phyloP scores from a whole-genome alignment of 108 stramenopile species.

The Chaetoceros muelleri region DNA sequence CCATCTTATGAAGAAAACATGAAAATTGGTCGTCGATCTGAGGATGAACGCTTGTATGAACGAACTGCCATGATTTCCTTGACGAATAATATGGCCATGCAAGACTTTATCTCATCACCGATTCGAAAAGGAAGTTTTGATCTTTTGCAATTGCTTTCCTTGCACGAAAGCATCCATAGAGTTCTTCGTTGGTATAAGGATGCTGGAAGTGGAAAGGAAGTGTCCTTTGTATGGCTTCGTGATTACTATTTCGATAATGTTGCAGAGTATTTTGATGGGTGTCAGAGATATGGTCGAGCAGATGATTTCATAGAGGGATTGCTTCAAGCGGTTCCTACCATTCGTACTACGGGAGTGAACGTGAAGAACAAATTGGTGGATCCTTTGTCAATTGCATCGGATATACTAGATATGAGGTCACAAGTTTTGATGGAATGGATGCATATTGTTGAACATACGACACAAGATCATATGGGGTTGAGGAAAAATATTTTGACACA shows the following conservation, averaged over 20 bases:
- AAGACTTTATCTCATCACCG: slow-evolving; percentile 33
- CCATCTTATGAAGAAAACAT: background rate
- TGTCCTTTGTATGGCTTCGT: slow-evolving; percentile 16
- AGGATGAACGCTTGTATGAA: background rate
- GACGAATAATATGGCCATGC: background rate
- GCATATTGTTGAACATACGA: background rate
- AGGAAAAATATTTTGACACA: background rate
- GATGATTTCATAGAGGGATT: slow-evolving; percentile 68
- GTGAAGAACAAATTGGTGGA: background rate
- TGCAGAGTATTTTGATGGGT: slow-evolving; percentile 40
- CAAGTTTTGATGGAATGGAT: background rate
- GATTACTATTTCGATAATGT: slow-evolving; percentile 39
- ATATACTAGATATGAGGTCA: slow-evolving; percentile 3
- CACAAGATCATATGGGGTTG: background rate
- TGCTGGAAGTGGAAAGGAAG: slow-evolving; percentile 10
- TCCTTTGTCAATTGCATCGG: background rate
- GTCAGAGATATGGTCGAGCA: slow-evolving; percentile 51
- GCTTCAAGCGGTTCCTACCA: slow-evolving; percentile 28
- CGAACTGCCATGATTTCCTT: background rate
- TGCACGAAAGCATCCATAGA: slow-evolving; percentile 48
- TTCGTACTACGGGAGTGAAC: slow-evolving; percentile 14
- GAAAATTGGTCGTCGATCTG: background rate
- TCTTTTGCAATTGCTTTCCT: slow-evolving; percentile 41
- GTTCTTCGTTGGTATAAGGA: slow-evolving; percentile 24
- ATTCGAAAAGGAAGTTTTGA: slow-evolving; percentile 72